Conservation (phyloP, 306 rosid genomes). For the Trifolium dubium region DNA sequence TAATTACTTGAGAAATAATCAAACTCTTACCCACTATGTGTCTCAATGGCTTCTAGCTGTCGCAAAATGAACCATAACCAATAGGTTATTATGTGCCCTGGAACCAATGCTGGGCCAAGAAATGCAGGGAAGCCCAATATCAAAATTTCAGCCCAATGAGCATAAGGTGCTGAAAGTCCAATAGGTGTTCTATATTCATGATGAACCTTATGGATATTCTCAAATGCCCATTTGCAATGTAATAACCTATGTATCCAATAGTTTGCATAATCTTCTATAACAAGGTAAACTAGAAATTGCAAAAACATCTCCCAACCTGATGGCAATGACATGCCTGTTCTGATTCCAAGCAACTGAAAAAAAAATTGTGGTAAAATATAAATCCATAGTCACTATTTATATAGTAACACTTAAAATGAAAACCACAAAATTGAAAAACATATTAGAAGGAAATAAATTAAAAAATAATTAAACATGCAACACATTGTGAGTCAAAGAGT, state of each 20-base stretch:
- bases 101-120: constrained; percentile 79
- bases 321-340: constrained; percentile 75
- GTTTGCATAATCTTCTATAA: constrained; percentile 75
- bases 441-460: too few relatives aligned
- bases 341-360: constrained; percentile 70
- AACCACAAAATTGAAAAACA: too few relatives aligned
- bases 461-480: too few relatives aligned
- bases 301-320: constrained; percentile 73
- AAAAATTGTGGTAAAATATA: not conserved
- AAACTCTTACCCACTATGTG: constrained; percentile 61
- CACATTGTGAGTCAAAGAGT: too few relatives aligned
- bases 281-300: constrained; percentile 67
- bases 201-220: constrained; percentile 79
- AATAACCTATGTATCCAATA: constrained; percentile 86
- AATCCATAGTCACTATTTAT: not conserved
- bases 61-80: constrained; percentile 87
- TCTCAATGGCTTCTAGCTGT: constrained; percentile 83
- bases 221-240: constrained; percentile 78
- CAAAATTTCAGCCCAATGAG: constrained; percentile 90
- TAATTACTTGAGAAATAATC: not conserved
- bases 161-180: constrained; percentile 80
- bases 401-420: too few relatives aligned
- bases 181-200: constrained; percentile 84
- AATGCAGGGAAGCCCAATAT: constrained; percentile 79
- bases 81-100: constrained; percentile 81